Base-by-base conservation (phyloP, 1,139 yeast species). In the Hanseniaspora uvarum region DNA sequence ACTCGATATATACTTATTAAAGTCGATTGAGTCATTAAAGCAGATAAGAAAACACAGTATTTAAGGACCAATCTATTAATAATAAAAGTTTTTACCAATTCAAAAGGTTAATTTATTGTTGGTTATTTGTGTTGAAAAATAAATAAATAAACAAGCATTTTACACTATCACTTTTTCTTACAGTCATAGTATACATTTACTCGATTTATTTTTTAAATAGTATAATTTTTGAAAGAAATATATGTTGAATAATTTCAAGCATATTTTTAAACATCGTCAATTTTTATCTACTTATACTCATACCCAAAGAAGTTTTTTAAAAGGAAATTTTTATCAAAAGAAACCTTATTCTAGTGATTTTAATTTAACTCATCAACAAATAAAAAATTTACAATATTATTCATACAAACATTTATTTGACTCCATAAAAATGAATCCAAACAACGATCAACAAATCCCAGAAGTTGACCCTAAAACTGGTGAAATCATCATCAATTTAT, bases 401-500 rank as follows among this genome's bases (percentile, higher is more conserved):
- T 26, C 24, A 24, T 34, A 23, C 19, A 38, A 23, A 45, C n/a
- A 40, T 12, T 45, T 40, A 40, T 50, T 50, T 28, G 7, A 37
- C 16, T 7, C n/a, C 5, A 30, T 40, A 10, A 49, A 49, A 46
- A 54, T 54, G 56, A 43, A 48, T 28, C 46, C 46, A 30, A 49
- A 45, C 41, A 30, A 41, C 23, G 54, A 49, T 19, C 52, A 50
- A 45, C 45, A 41, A 31, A 24, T 65, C 44, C 70, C 70, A 49
- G 65, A 65, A 51, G 68, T 67, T 12, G 69, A 67, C 56, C 67
- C 69, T 52, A 60, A 54, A 41, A 67, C 68, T 52, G 70, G 70
- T 47, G 69, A 66, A 56, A 59, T 65, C 50, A 65, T 66, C 56
- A 65, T 67, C 59, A 67, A 67, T 52, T 68, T 69, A 33, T 59